These are phyloP conservation scores for Hanseniaspora guilliermondii DNA, from an alignment of 805 yeast species.

Conservation along the genomic window DNA sequence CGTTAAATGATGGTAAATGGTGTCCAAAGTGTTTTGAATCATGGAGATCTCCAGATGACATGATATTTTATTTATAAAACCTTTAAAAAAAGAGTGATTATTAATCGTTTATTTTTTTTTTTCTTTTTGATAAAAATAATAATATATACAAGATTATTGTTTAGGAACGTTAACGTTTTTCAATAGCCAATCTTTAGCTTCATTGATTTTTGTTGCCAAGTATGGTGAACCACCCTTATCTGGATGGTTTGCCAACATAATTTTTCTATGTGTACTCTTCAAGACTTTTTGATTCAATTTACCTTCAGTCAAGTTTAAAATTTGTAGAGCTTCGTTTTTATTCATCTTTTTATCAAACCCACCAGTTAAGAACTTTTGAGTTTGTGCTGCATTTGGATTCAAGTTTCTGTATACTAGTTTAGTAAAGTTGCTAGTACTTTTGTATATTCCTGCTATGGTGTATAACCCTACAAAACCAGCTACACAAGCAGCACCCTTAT, in stretches of 20 bases:
- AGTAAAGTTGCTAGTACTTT: constrained; percentile 26
- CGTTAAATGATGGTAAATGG: constrained; percentile 6
- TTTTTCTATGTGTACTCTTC: constrained; percentile 68
- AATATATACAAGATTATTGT: not conserved
- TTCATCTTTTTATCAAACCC: constrained; percentile 88
- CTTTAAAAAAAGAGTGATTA: not conserved
- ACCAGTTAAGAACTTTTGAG: constrained; percentile 52
- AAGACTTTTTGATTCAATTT: constrained; percentile 50
- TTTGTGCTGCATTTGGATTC: constrained; percentile 39
- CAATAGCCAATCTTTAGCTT: constrained; percentile 54
- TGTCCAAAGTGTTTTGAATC: constrained; percentile 8
- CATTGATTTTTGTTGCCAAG: constrained; percentile 82
- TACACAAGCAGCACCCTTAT: constrained; percentile 60
- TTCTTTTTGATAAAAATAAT: too few species aligned
- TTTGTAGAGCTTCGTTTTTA: constrained; percentile 76
- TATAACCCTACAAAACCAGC: constrained; percentile 58
- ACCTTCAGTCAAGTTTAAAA: constrained; percentile 61
- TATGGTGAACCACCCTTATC: constrained; percentile 89
- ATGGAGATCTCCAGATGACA: constrained; percentile 1
- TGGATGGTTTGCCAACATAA: constrained; percentile 85
- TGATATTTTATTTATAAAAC: not conserved
- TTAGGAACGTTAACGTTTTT: constrained; percentile 20
- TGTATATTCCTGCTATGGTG: constrained; percentile 54
- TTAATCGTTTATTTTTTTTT: too few species aligned
- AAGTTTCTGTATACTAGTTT: constrained; percentile 19